Percentiles rank a stretch among this genome's conserved stretches.
These are phyloP conservation scores for Kwoniella newhampshirensis DNA, from an alignment of 768 basidiomycete genomes.

Conservation along the genomic window DNA sequence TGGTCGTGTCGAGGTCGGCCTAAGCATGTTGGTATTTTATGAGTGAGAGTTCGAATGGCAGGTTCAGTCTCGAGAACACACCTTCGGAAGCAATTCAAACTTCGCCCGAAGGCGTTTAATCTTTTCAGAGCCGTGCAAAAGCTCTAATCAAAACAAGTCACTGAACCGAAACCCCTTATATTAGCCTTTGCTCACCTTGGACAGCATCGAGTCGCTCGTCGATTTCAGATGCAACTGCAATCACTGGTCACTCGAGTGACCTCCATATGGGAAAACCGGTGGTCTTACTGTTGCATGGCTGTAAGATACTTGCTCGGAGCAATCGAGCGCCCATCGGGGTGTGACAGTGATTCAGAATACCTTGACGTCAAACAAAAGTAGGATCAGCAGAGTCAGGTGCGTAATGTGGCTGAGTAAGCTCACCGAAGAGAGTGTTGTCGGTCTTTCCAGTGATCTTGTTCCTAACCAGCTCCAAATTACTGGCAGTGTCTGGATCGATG, in stretches of 20 bases:
- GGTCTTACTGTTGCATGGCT: conserved; percentile 69
- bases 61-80: conserved; percentile 8
- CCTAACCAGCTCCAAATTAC: conserved; percentile 82
- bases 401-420: conserved; percentile 13
- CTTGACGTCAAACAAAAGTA: conserved; percentile 22
- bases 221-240: conserved; percentile 56
- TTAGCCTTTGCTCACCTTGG: conserved; percentile 59
- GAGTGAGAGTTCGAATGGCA: too few relatives aligned
- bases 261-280: background rate
- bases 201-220: conserved; percentile 83
- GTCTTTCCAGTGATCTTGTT: conserved; percentile 66
- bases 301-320: conserved; percentile 73
- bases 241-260: background rate
- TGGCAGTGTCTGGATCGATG: conserved; percentile 84
- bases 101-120: conserved; percentile 1
- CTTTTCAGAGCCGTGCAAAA: background rate
- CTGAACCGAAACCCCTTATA: too few relatives aligned
- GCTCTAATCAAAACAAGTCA: background rate
- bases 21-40: conserved; percentile 47
- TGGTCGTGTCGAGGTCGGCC: conserved; percentile 85
- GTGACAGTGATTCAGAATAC: conserved; percentile 67
- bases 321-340: conserved; percentile 88
- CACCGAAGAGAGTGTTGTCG: conserved; percentile 75
- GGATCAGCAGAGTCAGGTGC: too few relatives aligned
- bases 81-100: background rate